Conservation (phyloP, 768 basidiomycete genomes). For the Hydnomerulius pinastri region DNA sequence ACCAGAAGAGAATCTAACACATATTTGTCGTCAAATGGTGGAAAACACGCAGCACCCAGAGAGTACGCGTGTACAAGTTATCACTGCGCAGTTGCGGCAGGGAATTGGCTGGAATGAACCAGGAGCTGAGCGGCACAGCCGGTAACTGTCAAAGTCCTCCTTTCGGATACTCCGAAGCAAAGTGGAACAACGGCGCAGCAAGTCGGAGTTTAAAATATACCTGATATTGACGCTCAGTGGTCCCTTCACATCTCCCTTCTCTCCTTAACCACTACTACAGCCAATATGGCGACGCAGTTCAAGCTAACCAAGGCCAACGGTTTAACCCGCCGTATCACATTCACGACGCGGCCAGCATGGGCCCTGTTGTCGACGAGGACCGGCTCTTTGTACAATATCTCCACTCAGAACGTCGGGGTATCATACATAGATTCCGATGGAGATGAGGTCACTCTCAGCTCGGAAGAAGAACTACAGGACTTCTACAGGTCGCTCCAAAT, state of each 20-base stretch:
- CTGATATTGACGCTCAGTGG: conserved; percentile 13
- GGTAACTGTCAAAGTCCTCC: not conserved
- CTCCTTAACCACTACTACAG: conserved; percentile 38
- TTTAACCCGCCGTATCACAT: conserved; percentile 60
- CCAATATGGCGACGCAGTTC: conserved; percentile 52
- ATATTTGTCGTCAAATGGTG: not conserved
- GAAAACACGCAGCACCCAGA: not conserved
- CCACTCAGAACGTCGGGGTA: conserved; percentile 58
- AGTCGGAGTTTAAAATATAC: conserved; percentile 45
- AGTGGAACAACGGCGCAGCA: conserved; percentile 33
- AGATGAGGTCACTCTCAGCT: conserved; percentile 76
- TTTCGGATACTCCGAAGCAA: not conserved
- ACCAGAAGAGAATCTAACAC: not conserved
- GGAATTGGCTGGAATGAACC: too few species aligned
- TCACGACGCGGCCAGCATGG: conserved; percentile 58
- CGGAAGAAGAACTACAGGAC: conserved; percentile 76
- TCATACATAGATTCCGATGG: conserved; percentile 73
- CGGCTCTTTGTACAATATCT: conserved; percentile 53
- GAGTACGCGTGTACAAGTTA: not conserved
- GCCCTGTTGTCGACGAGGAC: conserved; percentile 55
- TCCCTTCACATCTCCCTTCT: not conserved
- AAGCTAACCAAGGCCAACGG: conserved; percentile 62
- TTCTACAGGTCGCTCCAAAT: conserved; percentile 49
- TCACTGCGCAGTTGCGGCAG: too few species aligned
- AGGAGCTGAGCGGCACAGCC: not conserved